A percentile compares a stretch with the other conserved stretches of the same genome.
Conservation (phyloP, 2,329 filamentous ascomycete species). For the Graphilbum sp. region DNA sequence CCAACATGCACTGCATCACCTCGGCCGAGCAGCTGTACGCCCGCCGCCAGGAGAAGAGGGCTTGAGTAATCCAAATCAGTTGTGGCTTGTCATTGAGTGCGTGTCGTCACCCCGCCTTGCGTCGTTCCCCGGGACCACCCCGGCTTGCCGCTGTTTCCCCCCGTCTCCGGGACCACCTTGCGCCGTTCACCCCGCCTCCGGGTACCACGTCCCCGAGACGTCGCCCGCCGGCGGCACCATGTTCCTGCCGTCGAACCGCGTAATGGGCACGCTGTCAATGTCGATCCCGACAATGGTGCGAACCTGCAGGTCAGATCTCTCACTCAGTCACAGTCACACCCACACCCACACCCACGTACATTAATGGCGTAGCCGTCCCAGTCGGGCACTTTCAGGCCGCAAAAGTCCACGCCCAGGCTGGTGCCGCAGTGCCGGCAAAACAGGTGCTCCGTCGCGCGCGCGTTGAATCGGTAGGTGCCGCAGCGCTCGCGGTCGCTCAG, state of each 20-base stretch:
- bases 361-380: slow-evolving; percentile 24
- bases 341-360: slow-evolving; percentile 18
- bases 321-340: too few relatives aligned
- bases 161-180: too few relatives aligned
- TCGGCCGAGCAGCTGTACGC: slow-evolving; percentile 57
- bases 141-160: too few relatives aligned
- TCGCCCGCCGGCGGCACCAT: slow-evolving; percentile 18
- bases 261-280: slow-evolving; percentile 20
- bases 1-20: slow-evolving; percentile 78
- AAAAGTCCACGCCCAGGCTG: slow-evolving; percentile 30
- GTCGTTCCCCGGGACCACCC: too few relatives aligned
- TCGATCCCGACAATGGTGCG: slow-evolving; percentile 24
- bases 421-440: slow-evolving; percentile 30
- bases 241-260: slow-evolving; percentile 20
- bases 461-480: slow-evolving; percentile 27
- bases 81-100: too few relatives aligned
- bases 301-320: background rate
- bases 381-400: slow-evolving; percentile 11
- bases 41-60: slow-evolving; percentile 15
- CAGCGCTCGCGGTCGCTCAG: slow-evolving; percentile 17
- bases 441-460: slow-evolving; percentile 29
- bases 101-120: too few relatives aligned
- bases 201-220: slow-evolving; percentile 18
- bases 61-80: background rate
- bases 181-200: too few relatives aligned